Evolutionary conservation across 345 rosid genomes (phyloP).

Genomic region (Hevea brasiliensis): DNA sequence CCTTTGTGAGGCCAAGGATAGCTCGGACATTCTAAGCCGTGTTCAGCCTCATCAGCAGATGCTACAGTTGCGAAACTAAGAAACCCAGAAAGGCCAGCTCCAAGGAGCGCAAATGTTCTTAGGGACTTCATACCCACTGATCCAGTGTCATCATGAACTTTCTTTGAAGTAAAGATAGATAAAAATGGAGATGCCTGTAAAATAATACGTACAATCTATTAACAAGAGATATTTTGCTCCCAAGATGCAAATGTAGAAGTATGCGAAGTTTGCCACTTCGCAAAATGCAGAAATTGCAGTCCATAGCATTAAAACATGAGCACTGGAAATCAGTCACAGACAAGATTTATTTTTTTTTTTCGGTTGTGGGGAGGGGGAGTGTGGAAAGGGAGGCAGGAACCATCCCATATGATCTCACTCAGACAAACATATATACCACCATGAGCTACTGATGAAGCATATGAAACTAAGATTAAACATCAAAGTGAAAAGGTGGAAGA

Average conservation of each 20-base stretch:
- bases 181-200: conserved; percentile 59
- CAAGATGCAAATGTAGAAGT: neutral
- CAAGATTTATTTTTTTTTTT: too few relatives aligned
- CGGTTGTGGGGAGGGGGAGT: too few relatives aligned
- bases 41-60: conserved; percentile 98
- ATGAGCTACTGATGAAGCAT: neutral
- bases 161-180: conserved; percentile 64
- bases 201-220: conserved; percentile 20
- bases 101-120: conserved; percentile 63
- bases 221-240: neutral
- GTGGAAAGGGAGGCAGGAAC: too few relatives aligned
- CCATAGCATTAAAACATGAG: neutral
- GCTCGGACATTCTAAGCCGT: conserved; percentile 73
- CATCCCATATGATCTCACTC: neutral
- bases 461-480: neutral
- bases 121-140: conserved; percentile 56
- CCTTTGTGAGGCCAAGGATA: conserved; percentile 99
- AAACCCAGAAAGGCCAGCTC: conserved; percentile 90
- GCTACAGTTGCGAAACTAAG: conserved; percentile 73
- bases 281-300: neutral
- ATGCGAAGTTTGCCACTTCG: neutral
- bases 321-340: neutral
- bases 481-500: neutral
- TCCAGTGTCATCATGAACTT: conserved; percentile 58
- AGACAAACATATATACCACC: neutral